These are phyloP conservation scores for Bauhinia variegata DNA, from an alignment of 306 rosid species.

Conservation along the genomic window DNA sequence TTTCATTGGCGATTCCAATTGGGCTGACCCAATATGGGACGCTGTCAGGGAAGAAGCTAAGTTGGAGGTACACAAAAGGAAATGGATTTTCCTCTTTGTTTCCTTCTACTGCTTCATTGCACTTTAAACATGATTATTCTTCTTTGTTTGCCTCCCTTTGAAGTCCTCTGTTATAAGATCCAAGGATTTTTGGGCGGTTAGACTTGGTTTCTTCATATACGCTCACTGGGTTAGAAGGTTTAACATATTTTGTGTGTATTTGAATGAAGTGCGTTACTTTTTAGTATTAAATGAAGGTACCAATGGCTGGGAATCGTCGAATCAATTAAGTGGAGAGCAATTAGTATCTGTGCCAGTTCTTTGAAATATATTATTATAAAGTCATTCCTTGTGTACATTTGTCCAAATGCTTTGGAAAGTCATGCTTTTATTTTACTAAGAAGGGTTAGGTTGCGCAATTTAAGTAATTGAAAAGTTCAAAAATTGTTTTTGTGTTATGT, in stretches of 20 bases:
- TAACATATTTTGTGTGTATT: background rate
- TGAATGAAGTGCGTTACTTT: background rate
- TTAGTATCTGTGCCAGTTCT: background rate
- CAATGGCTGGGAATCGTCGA: background rate
- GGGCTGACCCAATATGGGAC: slow-evolving; percentile 75
- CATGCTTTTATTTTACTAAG: too few relatives aligned
- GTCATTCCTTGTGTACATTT: too few relatives aligned
- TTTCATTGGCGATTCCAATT: slow-evolving; percentile 25
- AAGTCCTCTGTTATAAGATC: background rate
- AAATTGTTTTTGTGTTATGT: background rate
- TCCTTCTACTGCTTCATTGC: background rate
- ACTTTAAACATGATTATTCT: background rate
- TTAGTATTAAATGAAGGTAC: too few relatives aligned
- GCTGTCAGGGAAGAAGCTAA: slow-evolving; percentile 74
- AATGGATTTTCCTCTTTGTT: background rate
- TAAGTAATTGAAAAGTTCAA: slow-evolving; percentile 12
- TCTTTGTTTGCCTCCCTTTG: too few relatives aligned
- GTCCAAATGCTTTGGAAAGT: background rate
- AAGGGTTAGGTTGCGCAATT: background rate
- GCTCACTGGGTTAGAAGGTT: background rate
- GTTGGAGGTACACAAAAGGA: slow-evolving; percentile 54
- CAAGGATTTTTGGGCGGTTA: background rate
- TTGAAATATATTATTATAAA: background rate
- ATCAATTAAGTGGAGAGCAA: background rate
- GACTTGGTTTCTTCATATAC: background rate